Evolutionary conservation across 108 stramenopile species (phyloP).

Genomic region (Pseudonitzschia delicatissima): DNA sequence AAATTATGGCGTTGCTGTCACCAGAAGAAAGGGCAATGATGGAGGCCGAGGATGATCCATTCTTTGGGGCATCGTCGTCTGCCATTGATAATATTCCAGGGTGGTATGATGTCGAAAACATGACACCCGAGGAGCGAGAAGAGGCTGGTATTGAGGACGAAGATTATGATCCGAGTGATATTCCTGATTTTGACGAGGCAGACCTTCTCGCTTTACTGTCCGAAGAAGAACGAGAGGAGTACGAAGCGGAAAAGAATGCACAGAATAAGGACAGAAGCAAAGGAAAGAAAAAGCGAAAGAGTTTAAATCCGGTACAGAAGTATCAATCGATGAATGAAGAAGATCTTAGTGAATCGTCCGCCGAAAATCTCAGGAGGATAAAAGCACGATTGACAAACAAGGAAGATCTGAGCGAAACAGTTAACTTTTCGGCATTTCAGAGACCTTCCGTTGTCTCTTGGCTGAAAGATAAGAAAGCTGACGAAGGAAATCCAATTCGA

Average conservation of each 20-base stretch:
- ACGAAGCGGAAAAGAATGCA: slow-evolving; percentile 21
- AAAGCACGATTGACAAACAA: slow-evolving; percentile 12
- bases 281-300: slow-evolving; percentile 2
- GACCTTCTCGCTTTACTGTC: slow-evolving; percentile 68
- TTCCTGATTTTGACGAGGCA: slow-evolving; percentile 63
- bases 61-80: slow-evolving; percentile 6
- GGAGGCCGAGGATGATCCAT: slow-evolving; percentile 30
- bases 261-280: background rate
- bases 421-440: slow-evolving; percentile 22
- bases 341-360: slow-evolving; percentile 9
- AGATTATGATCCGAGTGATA: slow-evolving; percentile 62
- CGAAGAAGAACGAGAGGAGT: slow-evolving; percentile 40
- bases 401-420: slow-evolving; percentile 20
- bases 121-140: slow-evolving; percentile 23
- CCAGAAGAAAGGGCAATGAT: slow-evolving; percentile 44
- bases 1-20: slow-evolving; percentile 65
- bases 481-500: slow-evolving; percentile 65
- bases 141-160: slow-evolving; percentile 49
- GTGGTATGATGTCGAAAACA: slow-evolving; percentile 30
- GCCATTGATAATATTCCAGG: slow-evolving; percentile 18
- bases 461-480: slow-evolving; percentile 68
- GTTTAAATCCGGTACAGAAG: background rate
- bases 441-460: slow-evolving; percentile 72
- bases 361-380: slow-evolving; percentile 33
- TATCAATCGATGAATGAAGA: slow-evolving; percentile 14